Percentiles rank a stretch among this genome's conserved stretches.
Conservation (phyloP, 495 filamentous ascomycete genomes). For the Jackrogersella multiformis region DNA sequence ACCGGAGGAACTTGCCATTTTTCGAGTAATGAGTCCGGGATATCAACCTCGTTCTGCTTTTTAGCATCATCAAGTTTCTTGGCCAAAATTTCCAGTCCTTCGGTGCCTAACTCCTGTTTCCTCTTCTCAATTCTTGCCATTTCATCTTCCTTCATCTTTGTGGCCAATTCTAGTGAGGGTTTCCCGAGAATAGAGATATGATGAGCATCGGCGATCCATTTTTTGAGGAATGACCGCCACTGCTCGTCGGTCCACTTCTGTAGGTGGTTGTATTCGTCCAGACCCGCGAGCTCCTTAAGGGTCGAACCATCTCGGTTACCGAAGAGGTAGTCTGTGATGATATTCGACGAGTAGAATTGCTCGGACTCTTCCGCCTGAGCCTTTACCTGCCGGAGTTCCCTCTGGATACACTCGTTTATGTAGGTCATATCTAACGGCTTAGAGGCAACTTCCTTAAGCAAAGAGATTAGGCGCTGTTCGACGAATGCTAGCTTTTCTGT, state of each 20-base stretch:
- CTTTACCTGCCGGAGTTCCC: conserved; percentile 80
- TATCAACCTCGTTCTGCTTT: conserved; percentile 80
- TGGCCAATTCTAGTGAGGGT: conserved; percentile 74
- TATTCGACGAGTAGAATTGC: conserved; percentile 76
- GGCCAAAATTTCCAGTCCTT: conserved; percentile 71
- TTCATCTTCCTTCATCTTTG: conserved; percentile 77
- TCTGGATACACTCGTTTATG: conserved; percentile 81
- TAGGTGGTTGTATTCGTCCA: conserved; percentile 79
- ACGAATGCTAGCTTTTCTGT: conserved; percentile 85
- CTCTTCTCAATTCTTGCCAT: conserved; percentile 64
- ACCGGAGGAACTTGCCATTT: conserved; percentile 82
- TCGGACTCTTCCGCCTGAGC: conserved; percentile 80
- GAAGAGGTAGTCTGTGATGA: conserved; percentile 92
- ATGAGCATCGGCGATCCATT: conserved; percentile 85
- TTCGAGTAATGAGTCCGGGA: conserved; percentile 78
- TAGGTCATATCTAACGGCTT: conserved; percentile 89
- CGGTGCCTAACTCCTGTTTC: conserved; percentile 59
- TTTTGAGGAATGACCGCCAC: conserved; percentile 82
- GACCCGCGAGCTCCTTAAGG: conserved; percentile 69
- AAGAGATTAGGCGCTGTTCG: conserved; percentile 83
- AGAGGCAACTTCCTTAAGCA: conserved; percentile 79
- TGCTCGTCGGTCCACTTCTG: conserved; percentile 81
- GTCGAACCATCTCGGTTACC: conserved; percentile 86
- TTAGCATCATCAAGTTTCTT: conserved; percentile 82
- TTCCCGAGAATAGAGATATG: conserved; percentile 91